Conservation (phyloP, 768 basidiomycete genomes). For the Leccinum fibrillosum region DNA sequence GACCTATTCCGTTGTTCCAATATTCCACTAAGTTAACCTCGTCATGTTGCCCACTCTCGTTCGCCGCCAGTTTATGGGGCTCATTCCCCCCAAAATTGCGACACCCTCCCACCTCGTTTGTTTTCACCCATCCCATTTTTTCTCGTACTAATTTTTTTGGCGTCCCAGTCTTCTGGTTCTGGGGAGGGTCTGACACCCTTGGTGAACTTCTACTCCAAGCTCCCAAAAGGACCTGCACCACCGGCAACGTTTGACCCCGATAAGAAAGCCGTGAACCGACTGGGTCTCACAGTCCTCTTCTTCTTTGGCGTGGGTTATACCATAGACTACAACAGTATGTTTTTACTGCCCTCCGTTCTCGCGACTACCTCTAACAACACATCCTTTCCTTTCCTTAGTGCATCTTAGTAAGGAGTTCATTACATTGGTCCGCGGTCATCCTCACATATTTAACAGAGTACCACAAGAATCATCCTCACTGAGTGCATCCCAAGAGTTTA, state of each 20-base stretch:
- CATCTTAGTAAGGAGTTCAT: constrained; percentile 66
- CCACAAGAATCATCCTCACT: constrained; percentile 91
- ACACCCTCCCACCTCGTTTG: constrained; percentile 82
- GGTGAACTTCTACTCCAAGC: constrained; percentile 94
- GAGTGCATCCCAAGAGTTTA: constrained; percentile 18
- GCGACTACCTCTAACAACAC: constrained; percentile 7
- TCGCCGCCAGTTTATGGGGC: constrained; percentile 78
- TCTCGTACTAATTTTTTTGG: constrained; percentile 5
- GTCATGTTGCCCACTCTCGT: constrained; percentile 81
- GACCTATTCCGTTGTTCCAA: constrained; percentile 15
- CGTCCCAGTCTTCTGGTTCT: constrained; percentile 68
- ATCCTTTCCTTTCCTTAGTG: constrained; percentile 44
- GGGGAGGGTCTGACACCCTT: constrained; percentile 80
- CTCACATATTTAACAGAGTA: constrained; percentile 55
- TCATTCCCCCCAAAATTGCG: constrained; percentile 95
- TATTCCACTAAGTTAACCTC: constrained; percentile 6
- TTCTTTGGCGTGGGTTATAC: constrained; percentile 65
- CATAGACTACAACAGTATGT: constrained; percentile 87
- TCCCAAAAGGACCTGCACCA: constrained; percentile 84
- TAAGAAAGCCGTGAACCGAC: constrained; percentile 63
- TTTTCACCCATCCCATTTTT: background rate
- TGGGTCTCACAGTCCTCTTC: constrained; percentile 61
- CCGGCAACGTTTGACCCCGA: constrained; percentile 67
- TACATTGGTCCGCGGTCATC: background rate
- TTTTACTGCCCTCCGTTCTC: background rate